Evolutionary conservation across 495 filamentous ascomycete species (phyloP), one percentile per base, ranked within the genome.

Genomic region (Immersiella caudata): DNA sequence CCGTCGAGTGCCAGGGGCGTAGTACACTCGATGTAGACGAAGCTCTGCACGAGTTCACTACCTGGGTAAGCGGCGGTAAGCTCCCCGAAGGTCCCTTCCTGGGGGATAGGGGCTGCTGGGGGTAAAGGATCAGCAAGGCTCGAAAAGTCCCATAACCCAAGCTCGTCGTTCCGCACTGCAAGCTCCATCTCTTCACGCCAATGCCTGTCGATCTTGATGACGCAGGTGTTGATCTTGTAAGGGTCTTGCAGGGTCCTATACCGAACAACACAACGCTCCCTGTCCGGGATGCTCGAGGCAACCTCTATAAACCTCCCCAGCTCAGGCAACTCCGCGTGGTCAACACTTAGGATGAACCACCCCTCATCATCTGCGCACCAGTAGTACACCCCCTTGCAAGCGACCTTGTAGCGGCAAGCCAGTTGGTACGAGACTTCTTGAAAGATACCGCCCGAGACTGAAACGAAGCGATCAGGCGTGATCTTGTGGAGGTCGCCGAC

Each of bases 1-100:
- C 95, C 95, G 75, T 99, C 96, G 3, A 99, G 84, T 79, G 97
- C 98, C 65, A 98, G 77, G 2, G 95, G 95, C 90, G 98, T 93
- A 21, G 88, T 89, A 68, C 93, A 97, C n/a, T 89, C 88, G 29
- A 99, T 89, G 8, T 94, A 89, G 35, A 99, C 95, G 73, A 99
- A 99, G 76, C 93, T 96, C 66, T 92, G 87, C 51, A 99, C 90
- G 67, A 97, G 86, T 72, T 97, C 94, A 8, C 91, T 36, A 98
- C 83, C 70, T 90, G 87, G 70, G 97, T 94, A 74, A 99, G 98
- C n/a, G 63, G 92, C 89, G 18, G 93, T n/a, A n/a, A n/a, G n/a
- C n/a, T n/a, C n/a, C n/a, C n/a, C n/a, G n/a, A n/a, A n/a, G n/a
- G n/a, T n/a, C n/a, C 95, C 72, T 89, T 91, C 26, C 88, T 82